These are phyloP conservation scores for Purpureocillium lavendulum DNA, from an alignment of 2,329 filamentous ascomycete species.

Conservation along the genomic window DNA sequence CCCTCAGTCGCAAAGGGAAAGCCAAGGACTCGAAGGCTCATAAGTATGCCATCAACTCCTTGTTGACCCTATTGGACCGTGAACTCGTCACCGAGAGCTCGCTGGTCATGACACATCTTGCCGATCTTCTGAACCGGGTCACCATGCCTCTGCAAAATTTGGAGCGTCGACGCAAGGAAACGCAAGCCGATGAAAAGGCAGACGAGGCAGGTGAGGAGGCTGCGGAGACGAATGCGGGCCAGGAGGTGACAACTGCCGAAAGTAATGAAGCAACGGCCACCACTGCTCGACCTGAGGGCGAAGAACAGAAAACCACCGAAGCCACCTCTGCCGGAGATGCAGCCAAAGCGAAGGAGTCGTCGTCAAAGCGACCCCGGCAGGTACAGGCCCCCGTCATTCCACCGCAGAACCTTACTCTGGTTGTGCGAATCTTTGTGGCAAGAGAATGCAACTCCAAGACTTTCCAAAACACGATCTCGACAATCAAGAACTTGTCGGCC, in stretches of 20 bases:
- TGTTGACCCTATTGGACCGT: conserved; percentile 83
- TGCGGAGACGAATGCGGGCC: conserved; percentile 14
- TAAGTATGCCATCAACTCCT: conserved; percentile 85
- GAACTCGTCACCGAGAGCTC: conserved; percentile 94
- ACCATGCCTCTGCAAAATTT: conserved; percentile 77
- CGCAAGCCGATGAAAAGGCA: conserved; percentile 44
- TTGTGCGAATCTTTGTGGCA: conserved; percentile 94
- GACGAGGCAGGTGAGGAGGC: conserved; percentile 28
- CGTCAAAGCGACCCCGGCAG: conserved; percentile 45
- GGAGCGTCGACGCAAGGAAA: conserved; percentile 75
- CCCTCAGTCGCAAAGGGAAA: conserved; percentile 76
- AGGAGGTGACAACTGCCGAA: conserved; percentile 8
- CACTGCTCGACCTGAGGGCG: conserved; percentile 16
- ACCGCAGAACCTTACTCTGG: conserved; percentile 78
- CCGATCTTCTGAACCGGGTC: conserved; percentile 77
- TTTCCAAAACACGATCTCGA: conserved; percentile 93
- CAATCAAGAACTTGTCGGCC: conserved; percentile 95
- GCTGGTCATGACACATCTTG: conserved; percentile 90
- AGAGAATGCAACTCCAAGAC: conserved; percentile 96
- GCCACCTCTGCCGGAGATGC: conserved; percentile 12
- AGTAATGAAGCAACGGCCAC: conserved; percentile 6
- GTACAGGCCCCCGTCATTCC: conserved; percentile 79
- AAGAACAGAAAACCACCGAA: conserved; percentile 12
- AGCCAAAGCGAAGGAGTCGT: conserved; percentile 22
- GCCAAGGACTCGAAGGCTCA: conserved; percentile 74